phyloP scores from a whole-genome alignment of 164 flowering plant genomes.

The Malania oleifera region DNA sequence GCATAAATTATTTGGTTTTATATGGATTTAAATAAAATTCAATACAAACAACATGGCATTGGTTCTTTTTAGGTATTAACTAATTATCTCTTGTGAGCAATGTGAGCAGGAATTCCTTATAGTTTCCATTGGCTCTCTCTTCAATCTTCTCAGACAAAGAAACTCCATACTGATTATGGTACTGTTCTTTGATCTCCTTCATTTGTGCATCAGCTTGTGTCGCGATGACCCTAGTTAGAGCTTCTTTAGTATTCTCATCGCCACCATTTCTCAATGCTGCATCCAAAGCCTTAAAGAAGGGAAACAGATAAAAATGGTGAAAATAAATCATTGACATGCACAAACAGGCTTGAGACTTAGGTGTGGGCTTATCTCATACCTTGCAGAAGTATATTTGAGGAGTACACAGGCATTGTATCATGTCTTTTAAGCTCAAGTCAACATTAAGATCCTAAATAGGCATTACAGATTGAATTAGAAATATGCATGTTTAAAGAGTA shows the following conservation, averaged over 20 bases:
- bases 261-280: conserved; percentile 29
- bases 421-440: conserved; percentile 27
- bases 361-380: conserved; percentile 28
- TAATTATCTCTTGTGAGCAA: conserved; percentile 40
- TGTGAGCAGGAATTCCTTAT: conserved; percentile 63
- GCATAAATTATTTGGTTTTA: too few species aligned
- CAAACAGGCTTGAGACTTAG: neutral
- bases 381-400: conserved; percentile 55
- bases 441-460: conserved; percentile 45
- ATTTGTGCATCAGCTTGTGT: conserved; percentile 62
- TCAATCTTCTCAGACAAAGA: conserved; percentile 44
- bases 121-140: conserved; percentile 49
- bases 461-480: too few species aligned
- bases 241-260: conserved; percentile 51
- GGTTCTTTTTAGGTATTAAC: too few species aligned
- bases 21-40: too few species aligned
- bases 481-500: too few species aligned
- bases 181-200: conserved; percentile 54
- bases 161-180: conserved; percentile 31
- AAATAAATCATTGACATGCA: too few species aligned
- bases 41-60: too few species aligned
- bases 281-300: conserved; percentile 40
- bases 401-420: conserved; percentile 45
- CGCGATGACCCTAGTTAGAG: conserved; percentile 54
- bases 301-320: neutral